phyloP scores from a whole-genome alignment of 1,284 basidiomycete genomes.

The Anthracocystis panici-leucophaei region DNA sequence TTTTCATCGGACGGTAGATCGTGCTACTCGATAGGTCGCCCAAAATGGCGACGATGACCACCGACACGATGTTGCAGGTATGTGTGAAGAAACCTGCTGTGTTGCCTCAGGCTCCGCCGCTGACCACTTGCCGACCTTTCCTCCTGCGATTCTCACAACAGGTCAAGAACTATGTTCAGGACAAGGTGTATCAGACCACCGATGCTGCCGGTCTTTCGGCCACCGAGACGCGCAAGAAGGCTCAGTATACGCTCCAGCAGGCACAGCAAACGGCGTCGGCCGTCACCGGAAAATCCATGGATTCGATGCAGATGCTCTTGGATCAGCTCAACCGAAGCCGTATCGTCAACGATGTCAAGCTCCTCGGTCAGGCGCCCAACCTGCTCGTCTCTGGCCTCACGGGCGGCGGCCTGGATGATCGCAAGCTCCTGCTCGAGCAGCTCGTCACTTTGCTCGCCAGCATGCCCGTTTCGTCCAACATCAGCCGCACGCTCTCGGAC shows the following conservation, averaged over 20 bases:
- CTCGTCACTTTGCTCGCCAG: constrained; percentile 51
- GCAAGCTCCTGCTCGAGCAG: constrained; percentile 60
- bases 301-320: constrained; percentile 22
- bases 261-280: constrained; percentile 24
- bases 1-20: neutral
- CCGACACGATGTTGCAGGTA: constrained; percentile 35
- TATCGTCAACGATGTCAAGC: constrained; percentile 41
- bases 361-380: constrained; percentile 39
- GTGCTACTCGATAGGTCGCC: constrained; percentile 2
- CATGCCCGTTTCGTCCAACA: constrained; percentile 47
- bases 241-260: constrained; percentile 19
- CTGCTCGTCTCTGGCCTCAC: constrained; percentile 25
- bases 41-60: constrained; percentile 22
- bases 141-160: neutral
- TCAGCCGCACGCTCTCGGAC: constrained; percentile 37
- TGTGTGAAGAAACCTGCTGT: neutral
- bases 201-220: constrained; percentile 34
- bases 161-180: constrained; percentile 33
- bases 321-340: constrained; percentile 39
- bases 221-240: constrained; percentile 21
- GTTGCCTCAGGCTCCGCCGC: neutral
- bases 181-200: constrained; percentile 38
- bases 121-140: neutral
- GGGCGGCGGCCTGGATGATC: constrained; percentile 52
- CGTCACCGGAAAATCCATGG: constrained; percentile 11